Evolutionary conservation across 2,329 filamentous ascomycete species (phyloP).

Genomic region (Teratosphaeriaceae sp.): DNA sequence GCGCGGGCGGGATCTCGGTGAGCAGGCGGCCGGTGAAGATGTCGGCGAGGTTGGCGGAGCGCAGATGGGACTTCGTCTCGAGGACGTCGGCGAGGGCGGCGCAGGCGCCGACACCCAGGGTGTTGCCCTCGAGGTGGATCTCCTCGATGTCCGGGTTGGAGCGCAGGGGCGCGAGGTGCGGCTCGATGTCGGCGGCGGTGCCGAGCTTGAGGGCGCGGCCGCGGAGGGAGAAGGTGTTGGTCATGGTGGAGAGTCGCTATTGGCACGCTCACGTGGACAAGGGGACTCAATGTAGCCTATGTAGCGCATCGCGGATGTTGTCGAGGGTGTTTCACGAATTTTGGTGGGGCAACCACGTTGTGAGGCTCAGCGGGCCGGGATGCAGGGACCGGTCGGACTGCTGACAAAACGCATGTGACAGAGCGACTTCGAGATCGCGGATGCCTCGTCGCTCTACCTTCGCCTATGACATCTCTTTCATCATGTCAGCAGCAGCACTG

Average conservation of each 20-base stretch:
- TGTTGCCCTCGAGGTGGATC: slow-evolving; percentile 83
- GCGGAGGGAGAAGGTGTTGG: slow-evolving; percentile 80
- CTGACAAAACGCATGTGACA: neutral
- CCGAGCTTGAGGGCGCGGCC: slow-evolving; percentile 90
- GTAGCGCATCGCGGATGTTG: neutral
- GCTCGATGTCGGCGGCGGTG: slow-evolving; percentile 76
- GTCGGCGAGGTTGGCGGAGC: slow-evolving; percentile 85
- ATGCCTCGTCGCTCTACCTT: no score
- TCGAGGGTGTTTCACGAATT: neutral
- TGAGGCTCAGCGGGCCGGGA: neutral
- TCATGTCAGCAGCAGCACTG: slow-evolving; percentile 15
- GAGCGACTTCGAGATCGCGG: neutral
- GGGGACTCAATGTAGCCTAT: neutral
- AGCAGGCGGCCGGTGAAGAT: slow-evolving; percentile 95
- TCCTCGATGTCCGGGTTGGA: slow-evolving; percentile 72
- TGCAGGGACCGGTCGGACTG: slow-evolving; percentile 1
- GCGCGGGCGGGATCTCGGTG: slow-evolving; percentile 85
- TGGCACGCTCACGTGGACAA: neutral
- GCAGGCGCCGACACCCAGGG: slow-evolving; percentile 81
- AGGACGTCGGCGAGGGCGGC: slow-evolving; percentile 78
- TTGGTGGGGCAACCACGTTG: neutral
- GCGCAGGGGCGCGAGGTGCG: slow-evolving; percentile 70
- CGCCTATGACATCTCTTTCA: neutral
- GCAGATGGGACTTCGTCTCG: slow-evolving; percentile 65
- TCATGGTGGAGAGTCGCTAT: neutral